phyloP scores from a whole-genome alignment of 768 basidiomycete genomes.

The Lactarius sp. region DNA sequence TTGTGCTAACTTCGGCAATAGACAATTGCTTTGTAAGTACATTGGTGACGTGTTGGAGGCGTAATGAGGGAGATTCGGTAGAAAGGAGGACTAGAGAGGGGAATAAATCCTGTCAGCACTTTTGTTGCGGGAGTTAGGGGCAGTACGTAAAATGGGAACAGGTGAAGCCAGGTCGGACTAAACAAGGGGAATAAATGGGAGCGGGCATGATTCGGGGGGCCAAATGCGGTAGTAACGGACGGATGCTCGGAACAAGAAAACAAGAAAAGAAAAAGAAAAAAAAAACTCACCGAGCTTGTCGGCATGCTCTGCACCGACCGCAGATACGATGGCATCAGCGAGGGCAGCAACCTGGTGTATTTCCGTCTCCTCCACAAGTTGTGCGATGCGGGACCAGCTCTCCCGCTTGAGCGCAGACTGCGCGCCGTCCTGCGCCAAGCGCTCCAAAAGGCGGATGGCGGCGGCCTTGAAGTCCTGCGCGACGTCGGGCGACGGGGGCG shows the following conservation, averaged over 20 bases:
- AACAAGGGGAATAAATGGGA: not conserved
- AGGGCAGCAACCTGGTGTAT: conserved; percentile 63
- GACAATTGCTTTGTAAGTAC: conserved; percentile 72
- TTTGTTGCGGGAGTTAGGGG: not conserved
- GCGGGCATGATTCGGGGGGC: too few relatives aligned
- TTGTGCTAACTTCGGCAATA: conserved; percentile 75
- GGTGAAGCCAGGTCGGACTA: not conserved
- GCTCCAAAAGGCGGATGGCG: conserved; percentile 61
- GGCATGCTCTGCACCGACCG: conserved; percentile 56
- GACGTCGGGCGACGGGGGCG: conserved; percentile 46
- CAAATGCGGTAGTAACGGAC: not conserved
- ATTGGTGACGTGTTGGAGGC: conserved; percentile 61
- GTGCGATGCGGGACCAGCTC: conserved; percentile 61
- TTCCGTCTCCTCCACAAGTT: conserved; percentile 68
- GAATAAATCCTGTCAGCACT: not conserved
- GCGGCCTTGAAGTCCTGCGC: conserved; percentile 66
- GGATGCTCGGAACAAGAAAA: not conserved
- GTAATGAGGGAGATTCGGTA: conserved; percentile 53
- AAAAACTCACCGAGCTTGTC: conserved; percentile 63
- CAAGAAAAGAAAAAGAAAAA: conserved; percentile 9
- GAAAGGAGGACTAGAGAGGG: conserved; percentile 50
- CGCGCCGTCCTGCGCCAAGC: conserved; percentile 44
- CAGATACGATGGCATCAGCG: conserved; percentile 68
- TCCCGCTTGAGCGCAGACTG: conserved; percentile 50
- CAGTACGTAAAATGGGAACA: not conserved